Evolutionary conservation across 2,329 filamentous ascomycete genomes (phyloP), one percentile per base, ranked within the genome.

Genomic region (Aaosphaeria arxii): DNA sequence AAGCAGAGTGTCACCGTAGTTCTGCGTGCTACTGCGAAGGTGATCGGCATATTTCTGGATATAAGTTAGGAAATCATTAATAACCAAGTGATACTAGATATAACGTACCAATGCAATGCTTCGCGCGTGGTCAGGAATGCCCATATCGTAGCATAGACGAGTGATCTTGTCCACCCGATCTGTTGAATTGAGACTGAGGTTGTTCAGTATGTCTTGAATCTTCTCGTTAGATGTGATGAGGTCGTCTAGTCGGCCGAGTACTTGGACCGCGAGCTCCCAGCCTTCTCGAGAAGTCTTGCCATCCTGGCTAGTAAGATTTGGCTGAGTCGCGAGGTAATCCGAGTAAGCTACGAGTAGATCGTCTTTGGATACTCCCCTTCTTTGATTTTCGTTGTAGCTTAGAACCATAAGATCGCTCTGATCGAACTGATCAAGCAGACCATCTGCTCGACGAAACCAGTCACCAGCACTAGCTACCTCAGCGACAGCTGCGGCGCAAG

Each of bases 191-290:
- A 92, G 78, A 36, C 86, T 78, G n/a, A 97, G 76, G 24, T 85
- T 77, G 47, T 86, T 81, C 40, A 96, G 77, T 52, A 96, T 74
- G 50, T 87, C 81, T 38, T 84, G 80, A 7, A 96, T 88, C 50
- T 85, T 85, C 54, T 86, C 82, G 62, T 88, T 86, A 6, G 88
- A 88, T 43, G 82, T 80, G 43, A 83, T 77, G 1, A 80, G 76
- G 50, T 91, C 84, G 62, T 95, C 87, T 64, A 97, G 80, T 46
- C 92, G 84, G 7, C 88, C 88, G 41, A 96, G 77, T 7, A 96
- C 81, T 50, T 90, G 84, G 40, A 96, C 84, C 0, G 91, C 88
- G 63, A 96, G 74, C 72, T 96, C 90, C 92, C 92, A 97, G 6
- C 92, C 91, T 58, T 91, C 86, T 44, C 56, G 60, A 5, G 59